Evolutionary conservation across 164 flowering plant genomes (phyloP).

Genomic region (Hamamelis virginiana): DNA sequence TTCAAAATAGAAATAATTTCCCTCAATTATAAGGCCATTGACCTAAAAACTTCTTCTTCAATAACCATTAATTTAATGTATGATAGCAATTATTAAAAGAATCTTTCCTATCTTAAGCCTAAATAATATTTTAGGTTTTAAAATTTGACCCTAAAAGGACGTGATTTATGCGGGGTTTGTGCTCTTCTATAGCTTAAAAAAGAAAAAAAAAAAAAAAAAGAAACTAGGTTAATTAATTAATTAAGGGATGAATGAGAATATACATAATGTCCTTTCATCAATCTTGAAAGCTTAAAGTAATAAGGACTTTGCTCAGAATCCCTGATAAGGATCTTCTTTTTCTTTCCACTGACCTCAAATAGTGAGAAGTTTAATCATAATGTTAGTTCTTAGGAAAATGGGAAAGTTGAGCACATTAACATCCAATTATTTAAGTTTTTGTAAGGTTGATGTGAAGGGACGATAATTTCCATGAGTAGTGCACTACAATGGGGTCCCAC

Average conservation of each 20-base stretch:
- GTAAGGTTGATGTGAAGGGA: neutral
- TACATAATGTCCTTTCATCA: slow-evolving; percentile 1
- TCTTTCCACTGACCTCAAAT: neutral
- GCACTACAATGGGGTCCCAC: neutral
- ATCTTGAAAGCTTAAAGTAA: slow-evolving; percentile 4
- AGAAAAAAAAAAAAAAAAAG: neutral
- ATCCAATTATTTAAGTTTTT: neutral
- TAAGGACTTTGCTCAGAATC: slow-evolving; percentile 10
- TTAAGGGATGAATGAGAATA: slow-evolving; percentile 5
- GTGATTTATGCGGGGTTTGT: too few species aligned
- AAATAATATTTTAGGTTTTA: too few species aligned
- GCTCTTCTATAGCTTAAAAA: too few species aligned
- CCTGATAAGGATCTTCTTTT: slow-evolving; percentile 14
- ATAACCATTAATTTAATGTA: too few species aligned
- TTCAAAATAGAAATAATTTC: too few species aligned
- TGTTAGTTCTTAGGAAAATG: slow-evolving; percentile 21
- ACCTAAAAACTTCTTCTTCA: too few species aligned
- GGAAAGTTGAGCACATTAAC: slow-evolving; percentile 11
- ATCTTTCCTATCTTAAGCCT: too few species aligned
- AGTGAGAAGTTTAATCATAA: slow-evolving; percentile 15
- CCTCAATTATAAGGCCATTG: too few species aligned
- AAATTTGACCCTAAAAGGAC: too few species aligned
- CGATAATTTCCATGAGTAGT: neutral
- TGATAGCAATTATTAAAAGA: too few species aligned
- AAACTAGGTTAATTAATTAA: too few species aligned